Percentiles rank a stretch among this genome's conserved stretches.
Conservation (phyloP, 2,329 filamentous ascomycete species). For the Diaporthe humulicola region DNA sequence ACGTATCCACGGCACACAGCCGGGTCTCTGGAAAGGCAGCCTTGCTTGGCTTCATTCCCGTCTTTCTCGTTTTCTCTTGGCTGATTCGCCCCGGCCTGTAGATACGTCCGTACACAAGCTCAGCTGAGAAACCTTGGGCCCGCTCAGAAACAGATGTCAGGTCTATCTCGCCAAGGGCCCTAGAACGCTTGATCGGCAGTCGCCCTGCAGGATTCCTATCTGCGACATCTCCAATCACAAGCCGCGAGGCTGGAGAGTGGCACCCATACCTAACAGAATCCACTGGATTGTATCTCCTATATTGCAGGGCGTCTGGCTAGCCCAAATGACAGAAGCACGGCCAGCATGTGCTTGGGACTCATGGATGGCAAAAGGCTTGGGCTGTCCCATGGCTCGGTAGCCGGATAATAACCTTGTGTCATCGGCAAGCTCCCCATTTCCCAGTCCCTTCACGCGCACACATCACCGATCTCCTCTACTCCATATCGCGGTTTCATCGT, state of each 20-base stretch:
- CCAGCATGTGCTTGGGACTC: background rate
- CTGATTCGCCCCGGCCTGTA: background rate
- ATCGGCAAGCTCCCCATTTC: background rate
- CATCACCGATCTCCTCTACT: background rate
- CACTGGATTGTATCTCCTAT: slow-evolving; percentile 22
- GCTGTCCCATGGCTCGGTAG: slow-evolving; percentile 1
- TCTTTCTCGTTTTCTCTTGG: background rate
- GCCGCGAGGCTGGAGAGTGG: slow-evolving; percentile 23
- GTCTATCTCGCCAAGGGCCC: slow-evolving; percentile 28
- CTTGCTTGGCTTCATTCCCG: slow-evolving; percentile 26
- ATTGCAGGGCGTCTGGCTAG: slow-evolving; percentile 5
- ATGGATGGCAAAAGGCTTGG: too few relatives aligned
- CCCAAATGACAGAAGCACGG: slow-evolving; percentile 6
- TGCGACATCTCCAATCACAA: slow-evolving; percentile 29
- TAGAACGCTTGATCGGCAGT: slow-evolving; percentile 29
- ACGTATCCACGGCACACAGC: background rate
- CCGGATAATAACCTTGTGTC: slow-evolving; percentile 14
- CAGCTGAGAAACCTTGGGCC: background rate
- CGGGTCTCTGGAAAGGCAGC: background rate
- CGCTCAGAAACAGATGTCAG: slow-evolving; percentile 17
- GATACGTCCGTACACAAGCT: slow-evolving; percentile 8
- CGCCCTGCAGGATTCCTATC: slow-evolving; percentile 21
- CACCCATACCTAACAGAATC: slow-evolving; percentile 26
- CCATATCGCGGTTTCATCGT: slow-evolving; percentile 8
- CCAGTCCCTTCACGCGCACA: background rate